Evolutionary conservation across 257 asterid species (phyloP), one percentile per base, ranked within the genome.

Genomic region (Primulina eburnea): DNA sequence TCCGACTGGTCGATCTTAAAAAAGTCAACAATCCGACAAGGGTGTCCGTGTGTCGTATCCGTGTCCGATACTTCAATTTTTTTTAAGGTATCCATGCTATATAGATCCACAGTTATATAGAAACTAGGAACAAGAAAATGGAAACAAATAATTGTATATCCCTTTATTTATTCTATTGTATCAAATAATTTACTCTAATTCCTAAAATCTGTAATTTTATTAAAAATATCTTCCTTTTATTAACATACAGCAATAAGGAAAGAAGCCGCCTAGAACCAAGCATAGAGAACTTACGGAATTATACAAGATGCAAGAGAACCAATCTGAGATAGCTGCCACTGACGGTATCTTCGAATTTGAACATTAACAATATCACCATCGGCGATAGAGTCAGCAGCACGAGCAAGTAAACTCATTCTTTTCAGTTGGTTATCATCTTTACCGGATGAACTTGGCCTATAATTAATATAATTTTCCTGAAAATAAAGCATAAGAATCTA

Each of bases 301-400:
- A 94, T 88, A 76, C 85, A 86, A 67, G 97, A 94, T 17, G 97
- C 79, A 71, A 91, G 84, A 76, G 81, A 76, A 71, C 97, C 87
- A 81, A 78, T 69, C 78, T 84, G 99, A 71, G 96, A 91, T 71
- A 94, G 97, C 76, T 94, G 99, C 97, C 99, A 94, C 85, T 88
- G 97, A 63, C 85, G 86, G 77, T 88, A 88, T 83, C 97, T 85
- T 59, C 99, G 84, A 62, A 94, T 91, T 83, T 94, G 99, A 64
- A 91, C 96, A 75, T 91, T 91, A 52, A 94, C 74, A 69, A 94
- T 85, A 83, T 94, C 99, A 64, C 99, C 97, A 82, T 94, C 89
- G 37, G 93, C 99, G 77, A 94, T 91, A 59, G 99, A 94, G 82
- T 94, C 97, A 21, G 97, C 99, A 76, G 97, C 92, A 64, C 76